These are phyloP conservation scores for Oxyria digyna DNA, from an alignment of 148 eudicot genomes.

Conservation along the genomic window DNA sequence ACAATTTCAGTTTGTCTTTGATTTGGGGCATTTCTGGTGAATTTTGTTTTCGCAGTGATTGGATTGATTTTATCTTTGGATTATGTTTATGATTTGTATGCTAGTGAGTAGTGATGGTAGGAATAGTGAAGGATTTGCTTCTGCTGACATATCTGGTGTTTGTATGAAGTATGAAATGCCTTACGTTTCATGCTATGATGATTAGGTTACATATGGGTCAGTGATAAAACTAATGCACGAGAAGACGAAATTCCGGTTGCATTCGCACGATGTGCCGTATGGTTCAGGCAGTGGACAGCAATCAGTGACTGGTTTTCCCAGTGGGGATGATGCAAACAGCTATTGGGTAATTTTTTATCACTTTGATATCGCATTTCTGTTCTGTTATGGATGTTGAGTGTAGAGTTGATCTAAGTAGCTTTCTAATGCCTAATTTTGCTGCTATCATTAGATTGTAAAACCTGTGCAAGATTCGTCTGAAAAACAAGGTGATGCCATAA, in stretches of 20 bases:
- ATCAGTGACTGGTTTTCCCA: constrained; percentile 85
- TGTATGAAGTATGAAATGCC: background rate
- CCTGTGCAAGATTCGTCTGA: constrained; percentile 47
- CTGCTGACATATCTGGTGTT: no score
- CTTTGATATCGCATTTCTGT: background rate
- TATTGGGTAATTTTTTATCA: constrained; percentile 53
- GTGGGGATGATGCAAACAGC: constrained; percentile 88
- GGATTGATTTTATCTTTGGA: no score
- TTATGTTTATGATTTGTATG: no score
- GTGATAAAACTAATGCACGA: constrained; percentile 87
- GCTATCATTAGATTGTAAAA: constrained; percentile 45
- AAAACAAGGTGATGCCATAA: constrained; percentile 69
- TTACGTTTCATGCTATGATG: constrained; percentile 9
- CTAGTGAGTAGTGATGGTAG: no score
- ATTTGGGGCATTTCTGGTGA: no score
- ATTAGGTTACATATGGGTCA: constrained; percentile 80
- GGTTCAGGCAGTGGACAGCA: constrained; percentile 99
- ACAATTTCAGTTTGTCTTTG: no score
- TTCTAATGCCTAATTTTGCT: background rate
- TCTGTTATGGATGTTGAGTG: background rate
- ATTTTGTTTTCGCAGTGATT: no score
- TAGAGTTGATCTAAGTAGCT: background rate
- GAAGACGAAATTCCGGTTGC: constrained; percentile 64
- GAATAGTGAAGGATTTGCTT: no score
- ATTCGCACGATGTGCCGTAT: constrained; percentile 92